Evolutionary conservation across 306 rosid genomes (phyloP).

Genomic region (Geum urbanum): DNA sequence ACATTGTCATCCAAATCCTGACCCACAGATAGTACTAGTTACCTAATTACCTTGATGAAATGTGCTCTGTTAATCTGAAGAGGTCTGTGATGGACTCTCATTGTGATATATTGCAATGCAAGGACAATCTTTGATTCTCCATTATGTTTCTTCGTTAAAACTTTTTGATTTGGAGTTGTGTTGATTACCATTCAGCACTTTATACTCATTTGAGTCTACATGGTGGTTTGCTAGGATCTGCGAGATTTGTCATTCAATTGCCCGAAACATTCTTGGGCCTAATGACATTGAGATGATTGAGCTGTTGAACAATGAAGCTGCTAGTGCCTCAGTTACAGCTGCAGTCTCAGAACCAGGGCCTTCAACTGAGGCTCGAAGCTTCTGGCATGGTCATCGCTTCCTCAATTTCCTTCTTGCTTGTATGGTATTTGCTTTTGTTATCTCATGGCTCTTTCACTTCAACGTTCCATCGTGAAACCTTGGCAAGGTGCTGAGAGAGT

Average conservation of each 20-base stretch:
- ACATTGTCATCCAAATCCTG: slow-evolving; percentile 24
- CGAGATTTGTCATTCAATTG: slow-evolving; percentile 82
- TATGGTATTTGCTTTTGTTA: slow-evolving; percentile 89
- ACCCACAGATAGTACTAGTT: background rate
- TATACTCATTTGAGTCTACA: slow-evolving; percentile 11
- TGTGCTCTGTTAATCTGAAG: background rate
- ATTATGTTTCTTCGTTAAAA: no score
- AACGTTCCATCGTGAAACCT: slow-evolving; percentile 49
- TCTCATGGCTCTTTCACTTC: slow-evolving; percentile 94
- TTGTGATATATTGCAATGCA: background rate
- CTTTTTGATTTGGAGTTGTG: no score
- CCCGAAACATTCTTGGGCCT: slow-evolving; percentile 58
- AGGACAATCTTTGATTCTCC: background rate
- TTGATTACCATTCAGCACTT: background rate
- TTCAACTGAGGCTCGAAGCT: slow-evolving; percentile 56
- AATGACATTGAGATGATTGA: slow-evolving; percentile 58
- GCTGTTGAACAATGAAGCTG: slow-evolving; percentile 40
- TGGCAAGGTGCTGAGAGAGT: slow-evolving; percentile 6
- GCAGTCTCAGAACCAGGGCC: slow-evolving; percentile 39
- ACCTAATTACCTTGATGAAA: background rate
- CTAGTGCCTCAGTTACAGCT: slow-evolving; percentile 38
- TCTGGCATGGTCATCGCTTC: slow-evolving; percentile 95
- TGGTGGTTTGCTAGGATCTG: slow-evolving; percentile 56
- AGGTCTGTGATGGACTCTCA: no score
- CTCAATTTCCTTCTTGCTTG: slow-evolving; percentile 87